Evolutionary conservation across 116 monocot genomes (phyloP).

Genomic region (Papilionanthe hybrid): DNA sequence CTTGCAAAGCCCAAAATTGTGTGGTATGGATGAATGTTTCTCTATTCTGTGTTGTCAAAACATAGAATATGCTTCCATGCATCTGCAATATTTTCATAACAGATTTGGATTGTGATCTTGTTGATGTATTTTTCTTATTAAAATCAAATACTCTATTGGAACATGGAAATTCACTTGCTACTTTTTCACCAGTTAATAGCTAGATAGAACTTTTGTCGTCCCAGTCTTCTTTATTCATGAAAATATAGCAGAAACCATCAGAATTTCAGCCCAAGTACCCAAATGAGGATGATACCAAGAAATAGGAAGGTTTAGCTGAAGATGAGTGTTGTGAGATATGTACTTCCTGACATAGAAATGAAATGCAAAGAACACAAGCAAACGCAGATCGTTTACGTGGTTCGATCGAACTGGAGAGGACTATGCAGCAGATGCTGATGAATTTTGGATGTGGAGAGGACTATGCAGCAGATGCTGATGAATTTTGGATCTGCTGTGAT

Average conservation of each 20-base stretch:
- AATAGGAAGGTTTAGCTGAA: conserved; percentile 24
- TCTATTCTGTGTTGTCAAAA: no score
- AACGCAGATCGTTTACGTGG: no score
- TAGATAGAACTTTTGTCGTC: background rate
- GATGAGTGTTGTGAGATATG: conserved; percentile 27
- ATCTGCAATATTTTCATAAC: no score
- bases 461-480: conserved; percentile 27
- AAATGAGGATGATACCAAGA: conserved; percentile 9
- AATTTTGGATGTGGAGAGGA: conserved; percentile 25
- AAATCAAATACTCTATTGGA: background rate
- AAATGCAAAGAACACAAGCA: no score
- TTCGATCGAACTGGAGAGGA: conserved; percentile 24
- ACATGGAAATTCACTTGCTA: background rate
- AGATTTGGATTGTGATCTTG: no score
- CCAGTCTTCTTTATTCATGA: background rate
- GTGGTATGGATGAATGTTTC: no score
- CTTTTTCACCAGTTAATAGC: background rate
- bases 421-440: no score
- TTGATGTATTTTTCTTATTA: no score
- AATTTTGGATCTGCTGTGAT: conserved; percentile 48
- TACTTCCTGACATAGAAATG: no score
- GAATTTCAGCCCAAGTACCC: conserved; percentile 15
- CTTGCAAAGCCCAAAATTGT: no score
- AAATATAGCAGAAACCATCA: conserved; percentile 8
- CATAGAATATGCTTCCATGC: no score